phyloP scores from a whole-genome alignment of 345 rosid species.

The Ceriops decandra region DNA sequence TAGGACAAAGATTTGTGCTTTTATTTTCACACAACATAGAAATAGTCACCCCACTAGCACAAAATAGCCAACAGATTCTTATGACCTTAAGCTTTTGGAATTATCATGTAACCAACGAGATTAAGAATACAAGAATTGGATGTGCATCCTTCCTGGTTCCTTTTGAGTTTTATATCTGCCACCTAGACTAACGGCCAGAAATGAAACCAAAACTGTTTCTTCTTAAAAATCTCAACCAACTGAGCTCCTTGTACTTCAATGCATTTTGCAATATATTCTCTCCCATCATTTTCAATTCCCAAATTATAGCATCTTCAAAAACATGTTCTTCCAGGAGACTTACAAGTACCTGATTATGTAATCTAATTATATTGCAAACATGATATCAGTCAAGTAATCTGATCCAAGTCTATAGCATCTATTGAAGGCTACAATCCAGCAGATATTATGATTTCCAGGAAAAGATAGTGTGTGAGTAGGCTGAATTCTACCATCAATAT shows the following conservation, averaged over 20 bases:
- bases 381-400: background rate
- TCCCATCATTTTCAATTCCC: background rate
- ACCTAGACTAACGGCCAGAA: background rate
- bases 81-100: no score
- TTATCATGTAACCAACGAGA: no score
- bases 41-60: no score
- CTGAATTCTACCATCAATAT: background rate
- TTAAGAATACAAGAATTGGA: no score
- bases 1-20: no score
- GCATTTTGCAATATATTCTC: background rate
- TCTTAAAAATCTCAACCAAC: constrained; percentile 4
- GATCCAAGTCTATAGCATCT: background rate
- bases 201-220: background rate
- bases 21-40: no score
- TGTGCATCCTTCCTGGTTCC: no score
- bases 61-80: no score
- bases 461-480: background rate
- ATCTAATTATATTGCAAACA: background rate
- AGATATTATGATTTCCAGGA: background rate
- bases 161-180: no score
- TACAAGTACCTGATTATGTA: background rate
- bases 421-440: background rate
- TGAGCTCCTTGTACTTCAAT: background rate
- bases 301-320: background rate
- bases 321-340: background rate